Evolutionary conservation across 768 basidiomycete genomes (phyloP).

Genomic region (Steccherinum ochraceum): DNA sequence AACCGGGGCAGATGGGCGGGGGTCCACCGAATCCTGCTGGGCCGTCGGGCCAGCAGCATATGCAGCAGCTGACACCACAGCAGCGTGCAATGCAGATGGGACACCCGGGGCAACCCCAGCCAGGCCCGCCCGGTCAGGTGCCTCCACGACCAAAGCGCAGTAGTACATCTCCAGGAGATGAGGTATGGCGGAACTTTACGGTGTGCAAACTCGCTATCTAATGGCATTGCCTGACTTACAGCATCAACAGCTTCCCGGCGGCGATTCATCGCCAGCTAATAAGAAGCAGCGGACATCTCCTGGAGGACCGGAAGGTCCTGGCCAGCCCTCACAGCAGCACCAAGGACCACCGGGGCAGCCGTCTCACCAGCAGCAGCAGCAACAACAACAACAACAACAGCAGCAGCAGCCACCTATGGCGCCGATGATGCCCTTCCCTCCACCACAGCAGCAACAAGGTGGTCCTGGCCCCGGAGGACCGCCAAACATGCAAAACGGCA

Average conservation of each 20-base stretch:
- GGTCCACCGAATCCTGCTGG: constrained; percentile 33
- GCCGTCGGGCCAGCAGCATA: constrained; percentile 33
- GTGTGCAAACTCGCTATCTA: background rate
- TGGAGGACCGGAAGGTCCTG: constrained; percentile 16
- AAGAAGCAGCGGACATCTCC: constrained; percentile 28
- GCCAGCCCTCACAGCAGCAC: constrained; percentile 21
- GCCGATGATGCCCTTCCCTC: constrained; percentile 28
- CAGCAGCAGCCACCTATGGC: constrained; percentile 31
- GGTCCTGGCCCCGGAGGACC: constrained; percentile 18
- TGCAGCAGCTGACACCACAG: constrained; percentile 23
- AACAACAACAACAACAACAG: constrained; percentile 14
- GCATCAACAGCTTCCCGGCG: constrained; percentile 22
- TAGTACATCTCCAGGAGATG: constrained; percentile 30
- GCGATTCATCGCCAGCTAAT: constrained; percentile 25
- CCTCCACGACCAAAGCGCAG: constrained; percentile 23
- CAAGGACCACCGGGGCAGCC: background rate
- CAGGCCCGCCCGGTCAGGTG: constrained; percentile 10
- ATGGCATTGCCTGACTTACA: constrained; percentile 7
- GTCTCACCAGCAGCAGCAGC: constrained; percentile 10
- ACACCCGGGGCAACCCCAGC: constrained; percentile 19
- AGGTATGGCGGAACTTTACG: constrained; percentile 12
- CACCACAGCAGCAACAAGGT: constrained; percentile 18
- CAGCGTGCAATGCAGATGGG: background rate
- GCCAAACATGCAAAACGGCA: constrained; percentile 34
- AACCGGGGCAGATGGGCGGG: constrained; percentile 16